Conservation (phyloP, 2,329 filamentous ascomycete species). For the Tolypocladium nubicola region DNA sequence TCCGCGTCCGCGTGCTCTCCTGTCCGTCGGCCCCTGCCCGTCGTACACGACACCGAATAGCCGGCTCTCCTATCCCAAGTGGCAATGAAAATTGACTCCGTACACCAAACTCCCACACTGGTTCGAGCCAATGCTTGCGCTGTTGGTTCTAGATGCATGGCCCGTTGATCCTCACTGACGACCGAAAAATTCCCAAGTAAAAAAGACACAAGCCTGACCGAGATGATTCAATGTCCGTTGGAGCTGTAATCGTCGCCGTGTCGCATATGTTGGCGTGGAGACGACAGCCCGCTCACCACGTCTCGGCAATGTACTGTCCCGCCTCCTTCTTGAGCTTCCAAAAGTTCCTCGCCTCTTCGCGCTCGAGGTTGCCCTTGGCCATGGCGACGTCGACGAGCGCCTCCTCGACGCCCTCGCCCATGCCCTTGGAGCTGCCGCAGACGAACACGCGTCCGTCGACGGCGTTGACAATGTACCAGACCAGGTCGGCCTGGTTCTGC, state of each 20-base stretch:
- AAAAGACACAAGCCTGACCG: background rate
- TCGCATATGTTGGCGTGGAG: too few relatives aligned
- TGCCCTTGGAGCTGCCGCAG: constrained; percentile 88
- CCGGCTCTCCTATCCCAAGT: background rate
- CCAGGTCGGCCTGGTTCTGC: constrained; percentile 79
- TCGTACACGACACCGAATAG: background rate
- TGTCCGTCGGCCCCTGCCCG: background rate
- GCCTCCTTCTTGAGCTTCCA: constrained; percentile 87
- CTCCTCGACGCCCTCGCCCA: constrained; percentile 92
- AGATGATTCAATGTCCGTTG: background rate
- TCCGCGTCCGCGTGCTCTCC: background rate
- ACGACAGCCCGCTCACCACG: constrained; percentile 34
- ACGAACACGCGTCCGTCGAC: constrained; percentile 96
- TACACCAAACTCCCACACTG: background rate
- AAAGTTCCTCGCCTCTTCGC: constrained; percentile 73
- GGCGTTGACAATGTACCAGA: constrained; percentile 95
- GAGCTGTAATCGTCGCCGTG: too few relatives aligned
- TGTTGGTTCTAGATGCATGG: background rate
- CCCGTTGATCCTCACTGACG: background rate
- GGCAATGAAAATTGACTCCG: background rate
- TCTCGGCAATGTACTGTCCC: constrained; percentile 90
- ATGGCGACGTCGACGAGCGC: constrained; percentile 85
- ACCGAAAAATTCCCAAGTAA: background rate
- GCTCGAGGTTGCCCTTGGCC: constrained; percentile 78
- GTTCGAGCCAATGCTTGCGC: background rate